Conservation (phyloP, 2,329 filamentous ascomycete genomes). For the Aureobasidium sp. region DNA sequence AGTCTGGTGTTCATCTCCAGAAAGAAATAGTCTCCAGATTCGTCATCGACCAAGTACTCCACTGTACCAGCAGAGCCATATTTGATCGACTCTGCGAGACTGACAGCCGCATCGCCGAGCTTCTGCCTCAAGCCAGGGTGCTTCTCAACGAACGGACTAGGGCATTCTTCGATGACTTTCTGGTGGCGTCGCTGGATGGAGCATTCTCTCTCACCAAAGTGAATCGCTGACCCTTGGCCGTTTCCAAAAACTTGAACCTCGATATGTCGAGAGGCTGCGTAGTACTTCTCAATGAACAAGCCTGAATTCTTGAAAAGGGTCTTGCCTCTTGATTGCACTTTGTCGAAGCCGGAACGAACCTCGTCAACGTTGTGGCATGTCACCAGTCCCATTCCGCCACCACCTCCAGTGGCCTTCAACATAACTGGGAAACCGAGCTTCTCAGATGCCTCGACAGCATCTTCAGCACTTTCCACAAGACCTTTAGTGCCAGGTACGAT, state of each 20-base stretch:
- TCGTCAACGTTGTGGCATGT: slow-evolving; percentile 61
- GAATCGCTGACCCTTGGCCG: slow-evolving; percentile 65
- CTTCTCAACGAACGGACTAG: slow-evolving; percentile 56
- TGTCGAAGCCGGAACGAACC: slow-evolving; percentile 51
- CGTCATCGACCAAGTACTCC: slow-evolving; percentile 82
- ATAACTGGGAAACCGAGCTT: slow-evolving; percentile 43
- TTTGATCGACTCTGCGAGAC: slow-evolving; percentile 45
- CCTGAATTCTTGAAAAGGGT: slow-evolving; percentile 77
- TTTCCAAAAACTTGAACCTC: slow-evolving; percentile 90
- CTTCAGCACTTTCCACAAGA: slow-evolving; percentile 39
- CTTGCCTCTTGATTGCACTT: slow-evolving; percentile 62
- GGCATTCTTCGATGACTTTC: slow-evolving; percentile 85
- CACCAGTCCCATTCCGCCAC: slow-evolving; percentile 77
- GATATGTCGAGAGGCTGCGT: slow-evolving; percentile 70
- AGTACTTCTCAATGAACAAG: slow-evolving; percentile 78
- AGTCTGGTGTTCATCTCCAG: slow-evolving; percentile 52
- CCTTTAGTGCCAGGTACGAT: slow-evolving; percentile 47
- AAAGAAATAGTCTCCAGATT: slow-evolving; percentile 67
- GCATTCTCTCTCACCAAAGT: slow-evolving; percentile 83
- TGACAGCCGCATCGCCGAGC: slow-evolving; percentile 60
- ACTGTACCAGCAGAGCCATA: slow-evolving; percentile 87
- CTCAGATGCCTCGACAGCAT: slow-evolving; percentile 36
- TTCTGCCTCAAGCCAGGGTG: slow-evolving; percentile 49
- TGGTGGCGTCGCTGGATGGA: slow-evolving; percentile 80
- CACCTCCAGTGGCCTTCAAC: slow-evolving; percentile 49